Conservation (phyloP, 176 grass and related monocot genomes). For the Carex myosuroides region DNA sequence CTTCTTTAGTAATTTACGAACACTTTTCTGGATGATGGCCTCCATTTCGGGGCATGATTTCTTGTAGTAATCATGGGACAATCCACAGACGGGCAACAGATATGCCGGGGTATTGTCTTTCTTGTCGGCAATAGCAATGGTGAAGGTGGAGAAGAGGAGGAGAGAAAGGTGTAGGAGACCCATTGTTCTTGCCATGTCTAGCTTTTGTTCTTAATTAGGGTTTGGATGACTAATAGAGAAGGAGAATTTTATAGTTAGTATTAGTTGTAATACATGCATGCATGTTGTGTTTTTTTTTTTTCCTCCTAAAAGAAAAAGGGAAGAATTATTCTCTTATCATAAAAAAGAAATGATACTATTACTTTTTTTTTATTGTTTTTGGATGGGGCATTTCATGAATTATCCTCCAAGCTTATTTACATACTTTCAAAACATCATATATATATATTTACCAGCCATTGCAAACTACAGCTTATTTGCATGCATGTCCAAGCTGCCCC, state of each 20-base stretch:
- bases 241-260: conserved; percentile 20
- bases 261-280: conserved; percentile 13
- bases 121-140: not conserved
- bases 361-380: not conserved
- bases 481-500: too few relatives aligned
- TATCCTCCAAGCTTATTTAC: too few relatives aligned
- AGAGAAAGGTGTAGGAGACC: conserved; percentile 7
- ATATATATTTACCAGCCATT: not conserved
- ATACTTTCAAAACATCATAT: too few relatives aligned
- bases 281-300: not conserved
- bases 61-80: conserved; percentile 34
- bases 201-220: not conserved
- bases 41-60: conserved; percentile 33
- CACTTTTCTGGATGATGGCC: conserved; percentile 30
- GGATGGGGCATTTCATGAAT: not conserved
- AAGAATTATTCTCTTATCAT: not conserved
- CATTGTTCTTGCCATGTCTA: conserved; percentile 20
- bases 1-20: conserved; percentile 32
- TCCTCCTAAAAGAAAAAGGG: not conserved
- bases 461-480: too few relatives aligned
- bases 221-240: not conserved
- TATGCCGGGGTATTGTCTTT: not conserved
- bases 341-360: not conserved
- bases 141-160: conserved; percentile 9
- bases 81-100: conserved; percentile 7